phyloP scores from a whole-genome alignment of 768 basidiomycete genomes.

The Trametes villosa region DNA sequence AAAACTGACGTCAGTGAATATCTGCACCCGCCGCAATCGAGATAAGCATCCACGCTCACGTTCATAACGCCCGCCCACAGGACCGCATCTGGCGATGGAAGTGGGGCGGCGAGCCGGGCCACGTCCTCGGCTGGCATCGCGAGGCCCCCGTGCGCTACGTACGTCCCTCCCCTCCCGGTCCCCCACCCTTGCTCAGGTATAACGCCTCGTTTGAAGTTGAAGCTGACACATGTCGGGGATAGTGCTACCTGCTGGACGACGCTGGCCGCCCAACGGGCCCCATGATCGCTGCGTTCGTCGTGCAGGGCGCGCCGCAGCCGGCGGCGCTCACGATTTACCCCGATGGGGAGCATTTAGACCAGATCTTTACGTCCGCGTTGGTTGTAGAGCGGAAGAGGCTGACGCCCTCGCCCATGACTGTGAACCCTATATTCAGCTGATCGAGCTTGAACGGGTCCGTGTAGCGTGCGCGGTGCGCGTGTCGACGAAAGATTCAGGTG shows the following conservation, averaged over 20 bases:
- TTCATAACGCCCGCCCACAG: not conserved
- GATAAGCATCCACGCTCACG: not conserved
- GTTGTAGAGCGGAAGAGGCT: slow-evolving; percentile 41
- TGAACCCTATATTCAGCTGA: slow-evolving; percentile 21
- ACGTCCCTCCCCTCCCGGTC: not conserved
- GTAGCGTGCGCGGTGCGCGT: too few relatives aligned
- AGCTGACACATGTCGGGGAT: not conserved
- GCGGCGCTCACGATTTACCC: slow-evolving; percentile 33
- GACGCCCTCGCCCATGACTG: slow-evolving; percentile 22
- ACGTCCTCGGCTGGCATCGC: slow-evolving; percentile 26
- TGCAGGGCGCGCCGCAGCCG: slow-evolving; percentile 14
- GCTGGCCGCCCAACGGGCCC: slow-evolving; percentile 7
- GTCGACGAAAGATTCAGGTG: too few relatives aligned
- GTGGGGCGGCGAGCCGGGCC: slow-evolving; percentile 21
- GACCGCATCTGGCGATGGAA: slow-evolving; percentile 32
- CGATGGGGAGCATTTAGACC: slow-evolving; percentile 37
- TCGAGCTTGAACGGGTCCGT: too few relatives aligned
- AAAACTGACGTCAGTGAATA: slow-evolving; percentile 23
- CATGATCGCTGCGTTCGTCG: slow-evolving; percentile 26
- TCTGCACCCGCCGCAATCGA: not conserved
- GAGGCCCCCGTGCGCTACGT: slow-evolving; percentile 30
- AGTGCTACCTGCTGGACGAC: slow-evolving; percentile 27
- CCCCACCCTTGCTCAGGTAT: not conserved
- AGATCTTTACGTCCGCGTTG: slow-evolving; percentile 39
- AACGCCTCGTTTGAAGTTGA: too few relatives aligned